These are phyloP conservation scores for Teunomyces gatunensis DNA, from an alignment of 805 yeast species.

Conservation along the genomic window DNA sequence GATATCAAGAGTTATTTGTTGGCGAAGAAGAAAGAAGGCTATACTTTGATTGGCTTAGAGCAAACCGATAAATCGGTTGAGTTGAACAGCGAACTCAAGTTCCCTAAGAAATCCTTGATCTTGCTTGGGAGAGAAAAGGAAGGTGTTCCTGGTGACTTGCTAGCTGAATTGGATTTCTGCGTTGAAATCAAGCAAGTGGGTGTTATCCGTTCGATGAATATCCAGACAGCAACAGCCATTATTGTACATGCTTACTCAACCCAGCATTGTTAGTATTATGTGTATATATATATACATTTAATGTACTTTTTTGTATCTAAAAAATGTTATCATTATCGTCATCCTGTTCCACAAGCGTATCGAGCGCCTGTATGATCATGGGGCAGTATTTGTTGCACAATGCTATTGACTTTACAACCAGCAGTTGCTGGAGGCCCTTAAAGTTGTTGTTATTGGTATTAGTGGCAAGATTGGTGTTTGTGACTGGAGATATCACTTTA, in stretches of 20 bases:
- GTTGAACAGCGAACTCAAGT: conserved; percentile 57
- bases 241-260: conserved; percentile 85
- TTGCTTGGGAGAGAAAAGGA: conserved; percentile 84
- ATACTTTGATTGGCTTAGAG: conserved; percentile 84
- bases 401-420: conserved; percentile 53
- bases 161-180: conserved; percentile 81
- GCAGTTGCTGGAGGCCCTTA: conserved; percentile 52
- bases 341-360: conserved; percentile 42
- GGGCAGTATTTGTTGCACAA: conserved; percentile 62
- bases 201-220: conserved; percentile 91
- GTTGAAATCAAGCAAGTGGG: conserved; percentile 92
- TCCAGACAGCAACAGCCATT: conserved; percentile 95
- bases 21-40: conserved; percentile 67
- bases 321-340: conserved; percentile 31
- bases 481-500: conserved; percentile 69
- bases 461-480: conserved; percentile 61
- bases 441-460: conserved; percentile 43
- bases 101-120: conserved; percentile 78
- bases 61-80: conserved; percentile 89
- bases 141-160: conserved; percentile 84
- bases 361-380: conserved; percentile 58
- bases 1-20: conserved; percentile 57
- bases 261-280: conserved; percentile 49
- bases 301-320: conserved; percentile 7
- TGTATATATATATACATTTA: background rate